Evolutionary conservation across 2,329 filamentous ascomycete genomes (phyloP), one percentile per base, ranked within the genome.

Genomic region (Daldinia eschscholtzii): DNA sequence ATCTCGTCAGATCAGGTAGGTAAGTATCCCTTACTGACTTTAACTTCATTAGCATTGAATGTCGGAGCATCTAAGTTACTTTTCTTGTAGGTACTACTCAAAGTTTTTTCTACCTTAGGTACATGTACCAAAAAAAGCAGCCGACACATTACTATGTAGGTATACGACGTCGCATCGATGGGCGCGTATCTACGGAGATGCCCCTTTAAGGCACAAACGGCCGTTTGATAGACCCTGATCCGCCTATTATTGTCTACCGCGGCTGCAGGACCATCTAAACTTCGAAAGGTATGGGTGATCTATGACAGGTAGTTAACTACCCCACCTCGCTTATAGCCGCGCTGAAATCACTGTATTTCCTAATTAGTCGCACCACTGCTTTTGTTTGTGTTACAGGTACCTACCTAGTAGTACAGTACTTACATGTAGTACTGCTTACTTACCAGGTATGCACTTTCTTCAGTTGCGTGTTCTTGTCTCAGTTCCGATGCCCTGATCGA

Each of bases 281-380:
- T 41, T 61, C 48, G 20, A 60, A 48, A 57, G 65, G 61, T 44
- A 35, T 42, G 23, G 23, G 30, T 57, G 59, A 68, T 65, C 65
- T 70, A 41, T 46, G 56, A 6, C 30, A 6, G 9, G 46, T 56
- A 57, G 52, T 55, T 41, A 46, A 37, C 30, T 20, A 59, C 53
- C 42, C 61, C 57, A 61, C 44, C 41, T 60, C n/a, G 42, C 52
- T 57, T 68, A 53, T 68, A 71, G 57, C 65, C 62, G 65, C 65
- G 68, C 42, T 61, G 57, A 57, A 55, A 33, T 39, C 39, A 20
- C 15, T 44, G 12, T 46, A 56, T 68, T 68, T 68, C 56, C 60
- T 61, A 39, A 65, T 64, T 64, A 58, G 65, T 68, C 46, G 33
- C 42, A 61, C 62, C 30, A 44, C 55, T 20, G 30, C 30, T 39